Evolutionary conservation across 1,139 yeast genomes (phyloP).

Genomic region (Starmera stellimalicola): DNA sequence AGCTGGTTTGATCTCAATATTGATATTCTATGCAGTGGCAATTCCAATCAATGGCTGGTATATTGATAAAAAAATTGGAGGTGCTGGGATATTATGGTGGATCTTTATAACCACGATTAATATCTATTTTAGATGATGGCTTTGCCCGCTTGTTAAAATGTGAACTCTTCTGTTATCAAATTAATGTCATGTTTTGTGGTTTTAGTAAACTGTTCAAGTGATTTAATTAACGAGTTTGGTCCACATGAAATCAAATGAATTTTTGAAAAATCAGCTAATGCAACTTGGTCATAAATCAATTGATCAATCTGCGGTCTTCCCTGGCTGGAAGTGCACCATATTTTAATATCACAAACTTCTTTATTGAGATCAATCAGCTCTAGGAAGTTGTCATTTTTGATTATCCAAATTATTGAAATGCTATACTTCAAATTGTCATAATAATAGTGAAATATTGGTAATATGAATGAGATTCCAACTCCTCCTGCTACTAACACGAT

Average conservation of each 20-base stretch:
- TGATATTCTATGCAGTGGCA: constrained; percentile 25
- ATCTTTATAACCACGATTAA: constrained; percentile 16
- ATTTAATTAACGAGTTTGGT: constrained; percentile 33
- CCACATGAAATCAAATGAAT: constrained; percentile 47
- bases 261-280: constrained; percentile 24
- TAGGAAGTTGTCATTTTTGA: background rate
- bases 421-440: constrained; percentile 5
- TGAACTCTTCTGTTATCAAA: constrained; percentile 16
- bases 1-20: constrained; percentile 32
- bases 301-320: constrained; percentile 32
- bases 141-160: too few species aligned
- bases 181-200: constrained; percentile 6
- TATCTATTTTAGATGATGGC: constrained; percentile 13
- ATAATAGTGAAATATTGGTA: constrained; percentile 11
- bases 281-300: constrained; percentile 17
- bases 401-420: constrained; percentile 13
- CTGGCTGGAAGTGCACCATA: constrained; percentile 18
- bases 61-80: constrained; percentile 50
- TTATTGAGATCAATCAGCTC: background rate
- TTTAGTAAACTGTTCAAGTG: constrained; percentile 29
- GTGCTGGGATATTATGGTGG: constrained; percentile 25
- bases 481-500: constrained; percentile 17
- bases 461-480: constrained; percentile 15
- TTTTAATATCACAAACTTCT: constrained; percentile 2
- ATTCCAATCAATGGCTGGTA: constrained; percentile 60